phyloP scores from a whole-genome alignment of 2,329 filamentous ascomycete species.

The Ceratocystis ficicola region DNA sequence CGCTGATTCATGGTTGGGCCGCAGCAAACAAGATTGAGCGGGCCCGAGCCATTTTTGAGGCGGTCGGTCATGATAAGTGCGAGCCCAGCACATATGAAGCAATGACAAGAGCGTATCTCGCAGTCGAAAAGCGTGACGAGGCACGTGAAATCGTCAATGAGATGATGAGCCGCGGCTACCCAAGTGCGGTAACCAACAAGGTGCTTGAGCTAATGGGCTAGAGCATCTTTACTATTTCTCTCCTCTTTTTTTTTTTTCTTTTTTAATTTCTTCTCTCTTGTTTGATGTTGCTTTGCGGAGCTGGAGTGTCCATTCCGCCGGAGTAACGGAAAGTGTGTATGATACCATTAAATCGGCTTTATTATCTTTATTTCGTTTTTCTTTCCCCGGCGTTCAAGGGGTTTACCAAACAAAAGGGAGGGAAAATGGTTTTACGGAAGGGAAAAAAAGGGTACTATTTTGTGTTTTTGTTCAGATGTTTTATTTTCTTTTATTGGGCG shows the following conservation, averaged over 20 bases:
- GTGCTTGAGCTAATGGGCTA: conserved; percentile 72
- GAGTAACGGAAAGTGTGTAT: conserved; percentile 3
- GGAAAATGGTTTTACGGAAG: conserved; percentile 15
- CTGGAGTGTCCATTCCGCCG: neutral
- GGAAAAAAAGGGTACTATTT: conserved; percentile 18
- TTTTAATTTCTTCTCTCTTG: conserved; percentile 7
- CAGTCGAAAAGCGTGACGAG: conserved; percentile 63
- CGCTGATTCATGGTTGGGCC: conserved; percentile 93
- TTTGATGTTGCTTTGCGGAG: neutral
- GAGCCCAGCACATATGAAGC: conserved; percentile 98
- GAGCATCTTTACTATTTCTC: neutral
- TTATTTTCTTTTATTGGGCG: neutral
- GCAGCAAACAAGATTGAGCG: conserved; percentile 67
- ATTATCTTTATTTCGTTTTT: conserved; percentile 13
- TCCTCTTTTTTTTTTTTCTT: neutral
- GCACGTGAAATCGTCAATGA: conserved; percentile 75
- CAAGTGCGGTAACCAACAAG: conserved; percentile 82
- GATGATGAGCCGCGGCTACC: conserved; percentile 84
- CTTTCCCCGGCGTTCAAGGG: conserved; percentile 18
- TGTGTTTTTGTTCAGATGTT: conserved; percentile 13
- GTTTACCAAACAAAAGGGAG: conserved; percentile 19
- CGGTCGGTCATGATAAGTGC: conserved; percentile 63
- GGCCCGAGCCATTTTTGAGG: conserved; percentile 65
- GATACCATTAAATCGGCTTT: conserved; percentile 15
- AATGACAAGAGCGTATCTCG: conserved; percentile 88